Conservation (phyloP, 768 basidiomycete genomes). For the Hygrocybe punicea region DNA sequence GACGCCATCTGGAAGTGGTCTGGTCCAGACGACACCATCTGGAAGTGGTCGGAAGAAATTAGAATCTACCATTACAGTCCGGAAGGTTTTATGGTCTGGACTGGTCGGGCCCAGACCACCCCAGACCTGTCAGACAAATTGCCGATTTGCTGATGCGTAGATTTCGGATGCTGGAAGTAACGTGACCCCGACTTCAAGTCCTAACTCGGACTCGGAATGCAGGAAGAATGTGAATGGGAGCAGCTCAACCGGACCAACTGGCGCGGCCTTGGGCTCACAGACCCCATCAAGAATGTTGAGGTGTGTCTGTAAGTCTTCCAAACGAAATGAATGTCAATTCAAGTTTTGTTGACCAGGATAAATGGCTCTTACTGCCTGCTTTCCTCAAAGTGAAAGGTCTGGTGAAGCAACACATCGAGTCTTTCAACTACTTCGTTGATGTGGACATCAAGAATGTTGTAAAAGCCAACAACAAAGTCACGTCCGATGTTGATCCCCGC, state of each 20-base stretch:
- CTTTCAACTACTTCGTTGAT: slow-evolving; percentile 98
- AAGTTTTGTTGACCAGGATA: slow-evolving; percentile 59
- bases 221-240: slow-evolving; percentile 56
- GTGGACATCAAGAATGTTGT: slow-evolving; percentile 97
- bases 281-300: slow-evolving; percentile 88
- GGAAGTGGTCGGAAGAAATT: no score
- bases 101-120: no score
- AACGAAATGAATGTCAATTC: background rate
- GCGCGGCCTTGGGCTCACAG: slow-evolving; percentile 77
- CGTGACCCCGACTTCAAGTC: no score
- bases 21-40: no score
- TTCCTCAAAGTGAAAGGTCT: slow-evolving; percentile 97
- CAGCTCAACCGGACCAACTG: slow-evolving; percentile 54
- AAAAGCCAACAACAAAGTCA: slow-evolving; percentile 88
- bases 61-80: no score
- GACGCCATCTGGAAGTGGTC: no score
- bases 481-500: slow-evolving; percentile 93
- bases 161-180: no score
- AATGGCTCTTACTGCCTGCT: slow-evolving; percentile 96
- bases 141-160: no score
- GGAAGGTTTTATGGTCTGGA: no score
- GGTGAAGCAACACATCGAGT: slow-evolving; percentile 98
- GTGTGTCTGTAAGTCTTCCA: slow-evolving; percentile 41
- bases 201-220: no score
- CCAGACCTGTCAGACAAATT: no score